Percentiles rank a stretch among this genome's conserved stretches.
Conservation (phyloP, 1,284 basidiomycete species). For the Ceratobasidium papillatum region DNA sequence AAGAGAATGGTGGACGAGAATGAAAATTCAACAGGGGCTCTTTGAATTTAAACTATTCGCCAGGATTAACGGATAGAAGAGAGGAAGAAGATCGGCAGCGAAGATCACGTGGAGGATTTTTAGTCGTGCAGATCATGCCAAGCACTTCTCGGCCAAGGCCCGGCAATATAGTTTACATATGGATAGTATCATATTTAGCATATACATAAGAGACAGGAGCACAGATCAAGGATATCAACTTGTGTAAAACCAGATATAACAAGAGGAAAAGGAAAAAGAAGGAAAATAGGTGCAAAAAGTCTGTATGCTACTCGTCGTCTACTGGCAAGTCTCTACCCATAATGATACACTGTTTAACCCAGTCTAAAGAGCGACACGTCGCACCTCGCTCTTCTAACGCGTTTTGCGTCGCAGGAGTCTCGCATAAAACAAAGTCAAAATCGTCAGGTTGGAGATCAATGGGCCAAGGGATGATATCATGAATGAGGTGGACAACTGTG, state of each 20-base stretch:
- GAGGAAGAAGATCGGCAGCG: too few species aligned
- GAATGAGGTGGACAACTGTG: constrained; percentile 65
- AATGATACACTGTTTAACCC: constrained; percentile 85
- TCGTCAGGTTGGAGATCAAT: constrained; percentile 46
- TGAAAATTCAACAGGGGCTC: too few species aligned
- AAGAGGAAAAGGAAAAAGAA: background rate
- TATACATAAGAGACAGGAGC: background rate
- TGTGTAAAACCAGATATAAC: constrained; percentile 4
- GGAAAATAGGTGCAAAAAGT: background rate
- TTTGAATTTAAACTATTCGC: too few species aligned
- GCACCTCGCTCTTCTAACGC: constrained; percentile 53
- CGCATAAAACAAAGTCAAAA: constrained; percentile 76
- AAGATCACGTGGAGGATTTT: background rate
- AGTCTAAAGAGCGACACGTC: constrained; percentile 58
- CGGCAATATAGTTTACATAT: background rate
- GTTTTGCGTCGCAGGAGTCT: constrained; percentile 53
- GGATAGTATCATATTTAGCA: background rate
- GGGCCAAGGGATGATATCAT: constrained; percentile 52
- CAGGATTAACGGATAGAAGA: too few species aligned
- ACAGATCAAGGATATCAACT: constrained; percentile 10
- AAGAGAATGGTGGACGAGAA: too few species aligned
- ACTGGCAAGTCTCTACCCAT: constrained; percentile 60
- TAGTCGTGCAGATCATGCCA: background rate
- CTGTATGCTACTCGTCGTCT: constrained; percentile 1
- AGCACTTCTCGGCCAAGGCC: too few species aligned